Base-by-base conservation (phyloP, 441 rosid genomes). In the Erodium trifolium region DNA sequence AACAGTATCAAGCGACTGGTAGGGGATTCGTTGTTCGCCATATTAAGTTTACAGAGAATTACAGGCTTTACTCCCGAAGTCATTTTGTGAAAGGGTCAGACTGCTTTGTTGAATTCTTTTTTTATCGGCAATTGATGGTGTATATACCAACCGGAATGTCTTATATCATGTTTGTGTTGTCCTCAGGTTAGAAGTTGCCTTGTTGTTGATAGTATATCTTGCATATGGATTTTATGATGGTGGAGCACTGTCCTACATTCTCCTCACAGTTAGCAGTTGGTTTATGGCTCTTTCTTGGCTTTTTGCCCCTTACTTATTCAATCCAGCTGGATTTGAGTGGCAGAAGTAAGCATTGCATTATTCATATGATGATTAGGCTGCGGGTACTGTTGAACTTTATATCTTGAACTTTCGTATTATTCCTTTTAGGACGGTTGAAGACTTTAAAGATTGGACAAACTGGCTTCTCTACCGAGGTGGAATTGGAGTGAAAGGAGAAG, bases 391-490 rank as follows among this genome's bases (percentile, higher is more conserved):
- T 57, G 64, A 34, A 45, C 45, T 23, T 12, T 12, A 23, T 17
- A 37, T 37, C 69, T 13, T 65, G 67, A 73, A n/a, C 23, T 47
- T 57, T 64, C 23, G n/a, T 75, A 41, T 75, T 70, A 27, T 75
- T 57, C 49, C 64, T 73, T 74, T 74, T 82, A 95, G 99, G 88
- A 83, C 85, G 11, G 99, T 95, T 73, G 97, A 90, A 82, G 99
- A 95, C 83, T 95, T 95, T 79, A 83, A 89, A 77, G 99, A 95
- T 74, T 95, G 99, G 99, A 92, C 99, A 73, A 92, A 95, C 75
- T 95, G 99, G 99, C 98, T 95, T 75, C 82, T 95, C 64, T 95
- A 95, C 80, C 86, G 98, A 83, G 99, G 99, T 71, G 99, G 99
- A 79, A 95, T 95, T 72, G 99, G 99, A 70, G 98, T 95, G 57